Evolutionary conservation across 257 asterid species (phyloP).

Genomic region (Solanum chiquidenum): DNA sequence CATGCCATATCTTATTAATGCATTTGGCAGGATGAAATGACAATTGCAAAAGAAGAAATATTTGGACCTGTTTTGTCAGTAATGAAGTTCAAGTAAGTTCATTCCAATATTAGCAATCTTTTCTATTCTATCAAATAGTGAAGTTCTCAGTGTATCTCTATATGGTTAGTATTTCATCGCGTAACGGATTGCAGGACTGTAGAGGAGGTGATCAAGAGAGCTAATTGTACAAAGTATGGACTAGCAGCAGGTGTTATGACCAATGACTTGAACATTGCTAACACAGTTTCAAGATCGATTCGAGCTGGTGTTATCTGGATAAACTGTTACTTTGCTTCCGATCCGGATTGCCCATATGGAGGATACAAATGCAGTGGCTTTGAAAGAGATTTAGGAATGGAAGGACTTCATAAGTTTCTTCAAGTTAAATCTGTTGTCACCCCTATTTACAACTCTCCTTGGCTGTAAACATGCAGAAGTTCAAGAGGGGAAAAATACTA

Average conservation of each 20-base stretch:
- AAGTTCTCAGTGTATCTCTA: not conserved
- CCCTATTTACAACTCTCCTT: conserved; percentile 68
- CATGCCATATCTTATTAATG: not conserved
- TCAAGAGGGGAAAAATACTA: not conserved
- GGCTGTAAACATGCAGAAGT: conserved; percentile 35
- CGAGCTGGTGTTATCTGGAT: conserved; percentile 77
- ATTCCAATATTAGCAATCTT: not conserved
- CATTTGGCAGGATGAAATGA: conserved; percentile 27
- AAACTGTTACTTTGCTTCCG: conserved; percentile 62
- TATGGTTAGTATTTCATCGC: not conserved
- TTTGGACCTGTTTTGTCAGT: conserved; percentile 39
- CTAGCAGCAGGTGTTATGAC: conserved; percentile 84
- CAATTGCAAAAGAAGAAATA: conserved; percentile 33
- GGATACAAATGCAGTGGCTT: conserved; percentile 89
- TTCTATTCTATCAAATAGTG: not conserved
- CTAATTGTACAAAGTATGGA: conserved; percentile 58
- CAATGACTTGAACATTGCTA: conserved; percentile 59
- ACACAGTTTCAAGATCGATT: conserved; percentile 71
- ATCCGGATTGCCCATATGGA: conserved; percentile 45
- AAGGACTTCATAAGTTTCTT: conserved; percentile 44
- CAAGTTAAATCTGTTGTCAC: conserved; percentile 60
- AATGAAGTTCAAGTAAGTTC: conserved; percentile 32
- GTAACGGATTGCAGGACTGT: conserved; percentile 12
- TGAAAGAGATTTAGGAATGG: conserved; percentile 66
- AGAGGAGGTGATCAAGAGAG: conserved; percentile 76